These are phyloP conservation scores for sunflower (Helianthus annuus) DNA, from an alignment of 129 eudicot genomes.

Conservation along the genomic window HanXRQr2.0-SUNRISE NC_035436.2:111416559-111417058, in stretches of 20 bases:
- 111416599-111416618: no score
- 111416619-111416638: no score
- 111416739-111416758: background rate
- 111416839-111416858: constrained; percentile 24
- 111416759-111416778: background rate
- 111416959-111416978: background rate
- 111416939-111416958: background rate
- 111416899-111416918: constrained; percentile 2
- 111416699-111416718: no score
- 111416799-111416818: constrained; percentile 1
- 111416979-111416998: no score
- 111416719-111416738: background rate
- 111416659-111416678: no score
- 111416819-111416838: constrained; percentile 16
- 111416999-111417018: no score
- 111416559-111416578: no score
- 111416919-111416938: background rate
- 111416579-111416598: no score
- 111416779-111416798: background rate
- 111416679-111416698: no score
- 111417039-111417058: no score
- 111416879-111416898: constrained; percentile 7
- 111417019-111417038: no score
- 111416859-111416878: constrained; percentile 5
- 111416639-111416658: no score